Evolutionary conservation across 2,329 filamentous ascomycete genomes (phyloP), one percentile per base, ranked within the genome.

Genomic region (Pseudogymnoascus pannorum): DNA sequence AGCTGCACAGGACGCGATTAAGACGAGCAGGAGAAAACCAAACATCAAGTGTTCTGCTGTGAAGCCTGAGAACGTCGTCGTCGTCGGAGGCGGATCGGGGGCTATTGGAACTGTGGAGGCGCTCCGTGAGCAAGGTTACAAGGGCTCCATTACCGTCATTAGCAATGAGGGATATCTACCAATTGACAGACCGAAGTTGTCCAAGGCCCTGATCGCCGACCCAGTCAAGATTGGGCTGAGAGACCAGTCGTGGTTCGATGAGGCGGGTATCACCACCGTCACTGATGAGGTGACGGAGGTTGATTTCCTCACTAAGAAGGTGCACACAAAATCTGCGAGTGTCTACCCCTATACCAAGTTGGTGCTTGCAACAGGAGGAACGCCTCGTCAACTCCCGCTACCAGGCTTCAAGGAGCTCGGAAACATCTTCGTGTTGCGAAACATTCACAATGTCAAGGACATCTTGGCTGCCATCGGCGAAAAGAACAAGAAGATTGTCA

Each of bases 121-220:
- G 11, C 83, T 99, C 14, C 87, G 93, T 44, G 88, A 89, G 65
- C 85, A 87, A 65, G 92, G 92, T 29, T 97, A 87, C 78, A 81
- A 80, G 4, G 93, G 92, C 12, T 78, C 83, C 61, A 86, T 99
- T 67, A 95, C 92, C 0, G 79, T 96, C 69, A 86, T 99, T 69
- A 87, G 89, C 11, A 87, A 84, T 66, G 94, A 99, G 74, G 88
- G 89, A 20, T 88, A 94, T 72, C 81, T 88, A 33, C 92, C 92
- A 31, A 92, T 97, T 68, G 94, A 99, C 76, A 86, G 94, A 18
- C 91, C 94, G 9, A 97, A 97, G 79, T 82, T 99, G 42, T 97
- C 92, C 71, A 99, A 99, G 76, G 91, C 93, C 0, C 80, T 99
- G 11, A 82, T 97, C 64, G 85, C 89, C 5, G 93, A 99, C 71